Evolutionary conservation across 345 rosid genomes (phyloP).

Genomic region (Populus simonii): DNA sequence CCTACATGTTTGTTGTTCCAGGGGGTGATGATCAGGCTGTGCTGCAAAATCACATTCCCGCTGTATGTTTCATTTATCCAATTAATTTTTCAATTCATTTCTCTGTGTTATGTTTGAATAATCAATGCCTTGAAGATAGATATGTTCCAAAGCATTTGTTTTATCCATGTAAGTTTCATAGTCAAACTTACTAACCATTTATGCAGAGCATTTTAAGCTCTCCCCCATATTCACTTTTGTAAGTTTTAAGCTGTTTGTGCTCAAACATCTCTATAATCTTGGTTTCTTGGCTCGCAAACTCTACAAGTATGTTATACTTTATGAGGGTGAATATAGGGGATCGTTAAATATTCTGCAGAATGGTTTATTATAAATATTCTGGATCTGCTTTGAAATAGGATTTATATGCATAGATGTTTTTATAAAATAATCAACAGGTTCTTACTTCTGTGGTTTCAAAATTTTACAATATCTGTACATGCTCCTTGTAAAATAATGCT

Average conservation of each 20-base stretch:
- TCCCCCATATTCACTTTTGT: not conserved
- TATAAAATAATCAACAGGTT: not conserved
- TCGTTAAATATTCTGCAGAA: not conserved
- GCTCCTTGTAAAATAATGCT: not conserved
- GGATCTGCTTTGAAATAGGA: not conserved
- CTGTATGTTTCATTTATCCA: constrained; percentile 43
- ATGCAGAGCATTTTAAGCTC: not conserved
- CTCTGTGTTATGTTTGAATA: not conserved
- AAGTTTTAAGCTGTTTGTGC: not conserved
- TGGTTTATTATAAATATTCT: not conserved
- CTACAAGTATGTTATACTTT: not conserved
- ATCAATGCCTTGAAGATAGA: not conserved
- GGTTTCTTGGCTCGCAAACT: not conserved
- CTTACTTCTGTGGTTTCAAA: not conserved
- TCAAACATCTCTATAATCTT: not conserved
- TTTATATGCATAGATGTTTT: not conserved
- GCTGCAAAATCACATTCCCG: constrained; percentile 42
- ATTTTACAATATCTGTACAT: not conserved
- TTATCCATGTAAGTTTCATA: not conserved
- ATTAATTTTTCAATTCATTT: not conserved
- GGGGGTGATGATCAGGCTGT: constrained; percentile 41
- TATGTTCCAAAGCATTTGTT: not conserved
- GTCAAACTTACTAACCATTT: not conserved
- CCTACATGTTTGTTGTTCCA: constrained; percentile 33
- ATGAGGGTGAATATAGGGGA: not conserved